These are phyloP conservation scores for Breviolum minutum DNA, from an alignment of 73 alveolate genomes.

Conservation along the genomic window DNA sequence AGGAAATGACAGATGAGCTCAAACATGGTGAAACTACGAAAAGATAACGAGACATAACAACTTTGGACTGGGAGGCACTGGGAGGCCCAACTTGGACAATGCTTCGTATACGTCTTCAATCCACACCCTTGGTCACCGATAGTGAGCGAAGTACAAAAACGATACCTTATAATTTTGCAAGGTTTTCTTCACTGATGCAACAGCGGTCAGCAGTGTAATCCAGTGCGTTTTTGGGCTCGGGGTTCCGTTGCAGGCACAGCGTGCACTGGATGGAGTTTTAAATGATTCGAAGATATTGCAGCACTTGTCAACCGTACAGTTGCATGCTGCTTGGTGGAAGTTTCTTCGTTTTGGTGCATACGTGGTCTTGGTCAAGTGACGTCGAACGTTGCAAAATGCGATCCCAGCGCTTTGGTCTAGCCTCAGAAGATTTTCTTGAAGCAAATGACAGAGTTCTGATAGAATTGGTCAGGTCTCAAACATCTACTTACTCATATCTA, in stretches of 20 bases:
- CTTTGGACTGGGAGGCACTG: not conserved
- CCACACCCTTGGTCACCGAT: too few species aligned
- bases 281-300: constrained; percentile 82
- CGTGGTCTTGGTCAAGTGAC: too few species aligned
- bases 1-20: not conserved
- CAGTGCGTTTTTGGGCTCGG: not conserved
- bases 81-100: not conserved
- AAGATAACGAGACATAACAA: not conserved
- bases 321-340: constrained; percentile 46
- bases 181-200: too few species aligned
- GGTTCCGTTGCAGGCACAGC: constrained; percentile 26
- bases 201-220: not conserved
- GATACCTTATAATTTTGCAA: too few species aligned
- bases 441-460: too few species aligned
- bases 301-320: constrained; percentile 70
- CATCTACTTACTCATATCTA: too few species aligned
- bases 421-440: too few species aligned
- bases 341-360: not conserved
- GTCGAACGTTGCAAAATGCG: too few species aligned
- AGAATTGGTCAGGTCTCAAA: not conserved
- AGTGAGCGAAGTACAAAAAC: too few species aligned
- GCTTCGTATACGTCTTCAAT: not conserved
- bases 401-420: too few species aligned
- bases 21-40: not conserved
- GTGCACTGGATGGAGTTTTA: constrained; percentile 83